These are phyloP conservation scores for Colletotrichum tropicicola DNA, from an alignment of 2,329 filamentous ascomycete genomes.

Conservation along the genomic window DNA sequence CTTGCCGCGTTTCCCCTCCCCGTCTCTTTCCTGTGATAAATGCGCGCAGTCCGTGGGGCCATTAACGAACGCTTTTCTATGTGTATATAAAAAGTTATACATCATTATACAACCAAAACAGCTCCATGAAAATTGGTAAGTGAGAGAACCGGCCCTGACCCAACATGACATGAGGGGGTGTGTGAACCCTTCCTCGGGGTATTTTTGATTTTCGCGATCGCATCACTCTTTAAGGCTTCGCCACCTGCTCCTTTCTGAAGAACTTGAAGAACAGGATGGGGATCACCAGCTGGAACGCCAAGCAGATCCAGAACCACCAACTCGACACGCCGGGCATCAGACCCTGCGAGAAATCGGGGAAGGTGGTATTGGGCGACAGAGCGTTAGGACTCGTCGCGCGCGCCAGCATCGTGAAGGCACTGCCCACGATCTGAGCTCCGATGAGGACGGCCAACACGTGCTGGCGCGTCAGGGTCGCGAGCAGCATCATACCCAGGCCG, in stretches of 20 bases:
- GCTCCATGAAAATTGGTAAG: conserved; percentile 20
- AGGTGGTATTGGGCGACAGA: conserved; percentile 68
- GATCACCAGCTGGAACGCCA: conserved; percentile 65
- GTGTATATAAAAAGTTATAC: conserved; percentile 19
- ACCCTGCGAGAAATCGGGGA: conserved; percentile 66
- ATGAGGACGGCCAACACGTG: conserved; percentile 72
- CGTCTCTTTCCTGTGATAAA: neutral
- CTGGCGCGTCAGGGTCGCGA: conserved; percentile 71
- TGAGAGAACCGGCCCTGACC: conserved; percentile 25
- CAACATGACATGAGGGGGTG: conserved; percentile 23
- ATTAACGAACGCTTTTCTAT: conserved; percentile 19
- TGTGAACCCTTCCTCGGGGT: conserved; percentile 7
- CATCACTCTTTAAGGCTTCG: conserved; percentile 52
- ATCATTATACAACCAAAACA: conserved; percentile 30
- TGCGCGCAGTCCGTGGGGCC: conserved; percentile 17
- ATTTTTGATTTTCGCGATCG: conserved; percentile 26
- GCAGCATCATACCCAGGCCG: conserved; percentile 73
- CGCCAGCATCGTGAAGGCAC: conserved; percentile 68
- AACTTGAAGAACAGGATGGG: conserved; percentile 65
- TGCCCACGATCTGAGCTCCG: conserved; percentile 69
- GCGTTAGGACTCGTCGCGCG: conserved; percentile 68
- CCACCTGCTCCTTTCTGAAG: conserved; percentile 66
- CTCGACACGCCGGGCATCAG: conserved; percentile 54
- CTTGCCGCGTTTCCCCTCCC: neutral
- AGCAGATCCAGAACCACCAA: conserved; percentile 68